Evolutionary conservation across 306 rosid species (phyloP), one percentile per base, ranked within the genome.

Genomic region (Quillaja saponaria): DNA sequence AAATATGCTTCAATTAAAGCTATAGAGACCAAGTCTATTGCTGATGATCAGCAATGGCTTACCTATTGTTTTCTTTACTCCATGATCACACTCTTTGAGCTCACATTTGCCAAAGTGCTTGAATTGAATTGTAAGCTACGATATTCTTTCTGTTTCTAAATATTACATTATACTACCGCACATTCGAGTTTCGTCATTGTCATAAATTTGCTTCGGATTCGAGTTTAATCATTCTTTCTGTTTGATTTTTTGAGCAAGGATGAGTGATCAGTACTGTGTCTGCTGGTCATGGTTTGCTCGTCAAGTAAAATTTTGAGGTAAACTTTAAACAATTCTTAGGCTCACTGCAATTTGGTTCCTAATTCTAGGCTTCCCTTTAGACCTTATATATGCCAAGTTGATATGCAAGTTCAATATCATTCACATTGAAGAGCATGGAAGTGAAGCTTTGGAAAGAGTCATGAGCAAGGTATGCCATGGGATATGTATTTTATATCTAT

Each of bases 51-150:
- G 20, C 95, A 92, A 70, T 92, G 99, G 99, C 96, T 92, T 5
- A 92, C 99, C 0, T 92, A 92, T 72, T 92, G 96, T 96, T 94
- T 89, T 74, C 84, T 92, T 12, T 92, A 92, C 63, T 92, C 99
- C 57, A 63, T 92, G 42, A 80, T 85, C 21, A 86, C 96, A 37
- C 85, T 92, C 68, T 86, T 92, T 0, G 99, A 92, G 83, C 95
- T 92, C 70, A 92, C 99, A 12, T 89, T 92, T 64, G 83, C 95
- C 73, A 89, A 83, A 81, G 71, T 85, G 60, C 82, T 92, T 15
- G 95, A 92, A 72, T 92, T 15, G 95, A 92, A 72, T 20, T 74
- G 99, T 92, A 63, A 75, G 85, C 41, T 4, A 5, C 13, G 1
- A 39, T 7, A 3, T 8, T 8, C 44, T 39, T 8, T 7, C 6